Base-by-base conservation (phyloP, 169 alveolate genomes). In the Perkinsus chesapeaki region DNA sequence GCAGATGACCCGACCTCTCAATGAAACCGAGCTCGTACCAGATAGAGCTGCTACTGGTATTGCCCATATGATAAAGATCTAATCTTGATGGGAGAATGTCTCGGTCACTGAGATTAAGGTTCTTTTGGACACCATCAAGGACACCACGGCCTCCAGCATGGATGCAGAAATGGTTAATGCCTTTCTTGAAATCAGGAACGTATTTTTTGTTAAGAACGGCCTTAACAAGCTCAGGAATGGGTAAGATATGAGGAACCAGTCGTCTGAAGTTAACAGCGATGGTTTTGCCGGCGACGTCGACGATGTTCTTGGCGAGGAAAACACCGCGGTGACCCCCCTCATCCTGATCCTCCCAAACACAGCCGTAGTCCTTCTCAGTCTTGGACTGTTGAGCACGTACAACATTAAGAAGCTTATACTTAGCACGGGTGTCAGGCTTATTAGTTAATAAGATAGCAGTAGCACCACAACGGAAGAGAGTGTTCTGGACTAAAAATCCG, bases 141-240 rank as follows among this genome's bases (percentile, higher is more conserved):
- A 91, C 93, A 0, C 73, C 93, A 7, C 93, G 36, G 39, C 93
- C 93, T 19, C 93, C 93, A 7, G 93, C 93, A 73, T 91, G 93
- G 39, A 91, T 91, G 73, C 93, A 91, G 73, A 91, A 91, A n/a
- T 91, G 93, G 73, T 91, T 60, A 39, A 91, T 91, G 73, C 93
- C 47, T 39, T 39, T 91, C 93, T 91, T 91, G 93, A 91, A 91
- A 48, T 91, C 48, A 0, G 93, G 93, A 47, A 48, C 37, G 39
- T 91, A 91, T 39, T 39, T 43, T 39, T 91, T 91, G 73, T 47
- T n/a, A 73, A 23, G 12, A 31, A 91, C 20, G 7, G 73, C 60
- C 31, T 91, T 91, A 36, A 39, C 43, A 31, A 39, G 93, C 73
- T 91, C 93, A 37, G 72, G 23, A n/a, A 91, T 39, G 7, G 93